Evolutionary conservation across 2,329 filamentous ascomycete genomes (phyloP).

Genomic region (Calcarisporium arbuscula): DNA sequence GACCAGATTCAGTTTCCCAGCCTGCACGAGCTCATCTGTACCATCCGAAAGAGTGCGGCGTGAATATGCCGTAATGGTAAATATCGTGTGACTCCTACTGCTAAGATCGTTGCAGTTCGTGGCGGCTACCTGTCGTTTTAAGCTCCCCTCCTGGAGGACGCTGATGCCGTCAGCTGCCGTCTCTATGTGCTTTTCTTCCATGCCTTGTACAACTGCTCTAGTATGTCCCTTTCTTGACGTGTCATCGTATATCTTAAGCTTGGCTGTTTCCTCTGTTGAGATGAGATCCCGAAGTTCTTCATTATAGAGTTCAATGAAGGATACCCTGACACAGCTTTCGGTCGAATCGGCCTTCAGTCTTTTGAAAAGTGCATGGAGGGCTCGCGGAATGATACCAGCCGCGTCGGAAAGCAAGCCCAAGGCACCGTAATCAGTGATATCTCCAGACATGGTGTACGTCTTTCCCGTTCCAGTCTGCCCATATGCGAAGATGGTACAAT

Average conservation of each 20-base stretch:
- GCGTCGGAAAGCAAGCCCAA: slow-evolving; percentile 81
- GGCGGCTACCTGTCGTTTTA: slow-evolving; percentile 94
- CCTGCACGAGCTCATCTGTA: slow-evolving; percentile 82
- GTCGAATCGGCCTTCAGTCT: slow-evolving; percentile 72
- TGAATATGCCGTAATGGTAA: slow-evolving; percentile 88
- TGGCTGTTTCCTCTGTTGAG: slow-evolving; percentile 70
- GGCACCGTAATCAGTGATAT: slow-evolving; percentile 87
- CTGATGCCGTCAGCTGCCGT: slow-evolving; percentile 80
- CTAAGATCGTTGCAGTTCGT: slow-evolving; percentile 99
- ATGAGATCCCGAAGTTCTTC: slow-evolving; percentile 91
- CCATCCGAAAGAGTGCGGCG: slow-evolving; percentile 76
- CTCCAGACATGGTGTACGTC: slow-evolving; percentile 98
- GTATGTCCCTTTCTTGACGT: slow-evolving; percentile 77
- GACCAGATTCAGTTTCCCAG: slow-evolving; percentile 92
- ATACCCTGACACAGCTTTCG: slow-evolving; percentile 91
- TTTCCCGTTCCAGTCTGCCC: slow-evolving; percentile 97
- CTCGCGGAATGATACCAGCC: slow-evolving; percentile 91
- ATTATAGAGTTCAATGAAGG: slow-evolving; percentile 98
- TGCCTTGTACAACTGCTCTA: slow-evolving; percentile 86
- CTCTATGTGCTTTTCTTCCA: slow-evolving; percentile 94
- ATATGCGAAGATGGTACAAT: slow-evolving; percentile 98
- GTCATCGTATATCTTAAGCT: slow-evolving; percentile 95
- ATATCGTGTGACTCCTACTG: slow-evolving; percentile 93
- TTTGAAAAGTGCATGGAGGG: slow-evolving; percentile 78
- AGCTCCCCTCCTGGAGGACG: slow-evolving; percentile 79